Percentiles rank a stretch among this genome's conserved stretches.
phyloP scores from a whole-genome alignment of 768 basidiomycete species.

The Pisolithus albus region DNA sequence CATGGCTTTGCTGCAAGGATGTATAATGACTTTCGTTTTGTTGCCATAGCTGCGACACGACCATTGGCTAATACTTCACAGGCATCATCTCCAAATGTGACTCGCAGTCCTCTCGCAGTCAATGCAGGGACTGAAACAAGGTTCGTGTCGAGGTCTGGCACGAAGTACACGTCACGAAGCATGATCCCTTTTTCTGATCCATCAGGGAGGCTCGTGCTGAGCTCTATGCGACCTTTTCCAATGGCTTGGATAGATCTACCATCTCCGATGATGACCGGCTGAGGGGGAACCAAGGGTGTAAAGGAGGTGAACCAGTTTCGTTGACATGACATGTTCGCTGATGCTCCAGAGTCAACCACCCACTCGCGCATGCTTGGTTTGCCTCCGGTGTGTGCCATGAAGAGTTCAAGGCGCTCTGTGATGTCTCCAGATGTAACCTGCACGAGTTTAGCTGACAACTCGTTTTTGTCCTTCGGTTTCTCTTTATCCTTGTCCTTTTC shows the following conservation, averaged over 20 bases:
- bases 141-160: constrained; percentile 7
- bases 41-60: not conserved
- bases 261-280: constrained; percentile 1
- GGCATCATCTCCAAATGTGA: not conserved
- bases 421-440: not conserved
- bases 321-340: not conserved
- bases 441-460: not conserved
- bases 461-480: not conserved
- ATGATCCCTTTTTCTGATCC: not conserved
- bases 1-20: not conserved
- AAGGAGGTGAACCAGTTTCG: constrained; percentile 1
- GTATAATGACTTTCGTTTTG: not conserved
- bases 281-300: not conserved
- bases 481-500: not conserved
- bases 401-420: not conserved
- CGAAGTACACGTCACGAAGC: constrained; percentile 1
- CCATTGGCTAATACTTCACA: not conserved
- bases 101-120: not conserved
- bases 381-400: not conserved
- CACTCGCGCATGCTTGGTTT: too few relatives aligned
- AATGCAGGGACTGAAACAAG: constrained; percentile 14
- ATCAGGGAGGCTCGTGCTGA: not conserved
- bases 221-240: not conserved
- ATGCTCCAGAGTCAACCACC: too few relatives aligned
- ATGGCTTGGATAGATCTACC: not conserved